phyloP scores from a whole-genome alignment of 2,329 filamentous ascomycete genomes.

The Aureobasidium namibiae region DNA sequence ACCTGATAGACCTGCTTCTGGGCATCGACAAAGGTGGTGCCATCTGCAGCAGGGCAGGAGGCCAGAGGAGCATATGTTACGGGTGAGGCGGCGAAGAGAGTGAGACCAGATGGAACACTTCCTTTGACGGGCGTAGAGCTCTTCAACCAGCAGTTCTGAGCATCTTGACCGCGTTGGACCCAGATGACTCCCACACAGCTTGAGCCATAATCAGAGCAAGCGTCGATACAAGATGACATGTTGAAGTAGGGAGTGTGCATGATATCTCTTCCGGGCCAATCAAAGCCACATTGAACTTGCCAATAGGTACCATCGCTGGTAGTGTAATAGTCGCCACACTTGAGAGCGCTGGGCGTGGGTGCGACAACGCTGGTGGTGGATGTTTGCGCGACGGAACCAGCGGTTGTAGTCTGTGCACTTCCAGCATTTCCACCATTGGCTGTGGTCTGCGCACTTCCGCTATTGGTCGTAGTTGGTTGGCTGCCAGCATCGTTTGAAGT shows the following conservation, averaged over 20 bases:
- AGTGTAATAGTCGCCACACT: constrained; percentile 6
- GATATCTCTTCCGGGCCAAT: neutral
- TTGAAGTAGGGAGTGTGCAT: neutral
- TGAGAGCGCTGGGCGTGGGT: neutral
- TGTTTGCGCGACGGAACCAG: neutral
- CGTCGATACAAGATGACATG: constrained; percentile 9
- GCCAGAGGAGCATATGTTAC: neutral
- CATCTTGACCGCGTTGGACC: constrained; percentile 9
- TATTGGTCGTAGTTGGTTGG: neutral
- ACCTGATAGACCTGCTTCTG: constrained; percentile 10
- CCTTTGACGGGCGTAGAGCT: neutral
- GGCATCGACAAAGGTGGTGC: constrained; percentile 1
- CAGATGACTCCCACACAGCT: constrained; percentile 3
- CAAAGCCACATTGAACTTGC: neutral
- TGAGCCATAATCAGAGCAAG: neutral
- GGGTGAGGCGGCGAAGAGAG: constrained; percentile 1
- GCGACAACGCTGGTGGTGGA: neutral
- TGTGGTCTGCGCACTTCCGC: neutral
- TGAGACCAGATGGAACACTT: neutral
- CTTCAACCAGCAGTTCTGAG: constrained; percentile 11
- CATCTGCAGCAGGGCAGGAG: constrained; percentile 6
- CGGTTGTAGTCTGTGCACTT: neutral
- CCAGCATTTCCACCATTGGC: neutral
- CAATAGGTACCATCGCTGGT: constrained; percentile 4
- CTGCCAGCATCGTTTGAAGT: neutral